Percentiles rank a stretch among this genome's conserved stretches.
phyloP scores from a whole-genome alignment of 73 alveolate genomes.

The Paramecium sexaurelia region DNA sequence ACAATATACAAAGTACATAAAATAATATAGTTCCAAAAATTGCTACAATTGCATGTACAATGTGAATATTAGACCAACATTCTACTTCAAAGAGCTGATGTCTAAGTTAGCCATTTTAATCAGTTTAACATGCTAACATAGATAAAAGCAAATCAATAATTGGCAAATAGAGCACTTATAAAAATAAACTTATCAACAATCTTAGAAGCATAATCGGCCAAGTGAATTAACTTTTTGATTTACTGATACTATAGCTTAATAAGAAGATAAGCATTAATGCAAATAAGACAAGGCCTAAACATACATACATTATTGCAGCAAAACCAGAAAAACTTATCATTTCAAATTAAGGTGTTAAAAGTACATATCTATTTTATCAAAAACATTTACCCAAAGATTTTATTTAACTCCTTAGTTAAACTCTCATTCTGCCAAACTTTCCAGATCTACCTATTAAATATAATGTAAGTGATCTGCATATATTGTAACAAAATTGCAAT shows the following conservation, averaged over 20 bases:
- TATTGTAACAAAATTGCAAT: neutral
- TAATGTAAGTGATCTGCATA: slow-evolving; percentile 24
- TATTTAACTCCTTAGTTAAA: neutral
- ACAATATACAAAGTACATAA: neutral
- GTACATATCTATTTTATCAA: slow-evolving; percentile 9
- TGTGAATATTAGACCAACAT: slow-evolving; percentile 55
- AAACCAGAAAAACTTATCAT: neutral
- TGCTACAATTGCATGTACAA: slow-evolving; percentile 51
- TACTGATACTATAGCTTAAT: neutral
- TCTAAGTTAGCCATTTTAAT: neutral
- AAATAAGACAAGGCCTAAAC: neutral
- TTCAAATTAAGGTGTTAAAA: slow-evolving; percentile 22
- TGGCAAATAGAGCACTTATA: neutral
- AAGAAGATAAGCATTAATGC: slow-evolving; percentile 36
- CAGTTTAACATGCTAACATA: slow-evolving; percentile 16
- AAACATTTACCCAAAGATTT: slow-evolving; percentile 2
- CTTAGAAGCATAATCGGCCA: slow-evolving; percentile 41
- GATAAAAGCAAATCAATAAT: slow-evolving; percentile 34
- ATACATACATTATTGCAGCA: slow-evolving; percentile 48
- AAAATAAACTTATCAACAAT: neutral
- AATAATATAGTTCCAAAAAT: neutral
- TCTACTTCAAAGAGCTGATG: slow-evolving; percentile 33
- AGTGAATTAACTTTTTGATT: neutral
- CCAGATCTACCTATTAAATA: slow-evolving; percentile 41
- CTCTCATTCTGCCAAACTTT: slow-evolving; percentile 41